Conservation (phyloP, 306 rosid species). For the Crataegus laevigata region DNA sequence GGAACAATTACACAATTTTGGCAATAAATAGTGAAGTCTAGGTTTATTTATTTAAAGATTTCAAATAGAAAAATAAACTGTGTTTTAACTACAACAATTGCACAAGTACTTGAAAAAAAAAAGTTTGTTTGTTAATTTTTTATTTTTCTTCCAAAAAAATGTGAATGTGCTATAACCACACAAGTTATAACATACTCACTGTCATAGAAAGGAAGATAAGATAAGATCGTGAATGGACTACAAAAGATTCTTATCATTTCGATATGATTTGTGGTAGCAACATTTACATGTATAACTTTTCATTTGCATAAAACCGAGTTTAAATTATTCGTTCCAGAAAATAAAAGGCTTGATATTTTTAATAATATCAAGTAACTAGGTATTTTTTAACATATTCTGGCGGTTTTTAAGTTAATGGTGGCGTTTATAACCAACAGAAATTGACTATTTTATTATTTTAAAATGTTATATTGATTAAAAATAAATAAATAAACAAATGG, state of each 20-base stretch:
- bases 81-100: not conserved
- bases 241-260: too few species aligned
- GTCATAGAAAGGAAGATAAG: not conserved
- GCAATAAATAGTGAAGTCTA: not conserved
- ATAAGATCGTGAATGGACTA: not conserved
- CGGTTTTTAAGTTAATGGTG: too few species aligned
- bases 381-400: too few species aligned
- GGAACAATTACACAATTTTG: not conserved
- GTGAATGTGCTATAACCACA: not conserved
- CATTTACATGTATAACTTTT: not conserved
- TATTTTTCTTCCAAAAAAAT: not conserved
- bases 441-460: too few species aligned
- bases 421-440: too few species aligned
- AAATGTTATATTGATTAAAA: too few species aligned
- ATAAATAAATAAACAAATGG: too few species aligned
- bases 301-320: not conserved
- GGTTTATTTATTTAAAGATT: not conserved
- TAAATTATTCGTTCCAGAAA: not conserved
- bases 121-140: not conserved
- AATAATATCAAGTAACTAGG: too few species aligned
- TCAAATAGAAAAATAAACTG: not conserved
- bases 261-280: not conserved
- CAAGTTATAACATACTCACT: not conserved
- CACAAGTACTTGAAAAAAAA: not conserved
- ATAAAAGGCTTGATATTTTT: too few species aligned